Evolutionary conservation across 768 basidiomycete species (phyloP).

Genomic region (Mycena pura): DNA sequence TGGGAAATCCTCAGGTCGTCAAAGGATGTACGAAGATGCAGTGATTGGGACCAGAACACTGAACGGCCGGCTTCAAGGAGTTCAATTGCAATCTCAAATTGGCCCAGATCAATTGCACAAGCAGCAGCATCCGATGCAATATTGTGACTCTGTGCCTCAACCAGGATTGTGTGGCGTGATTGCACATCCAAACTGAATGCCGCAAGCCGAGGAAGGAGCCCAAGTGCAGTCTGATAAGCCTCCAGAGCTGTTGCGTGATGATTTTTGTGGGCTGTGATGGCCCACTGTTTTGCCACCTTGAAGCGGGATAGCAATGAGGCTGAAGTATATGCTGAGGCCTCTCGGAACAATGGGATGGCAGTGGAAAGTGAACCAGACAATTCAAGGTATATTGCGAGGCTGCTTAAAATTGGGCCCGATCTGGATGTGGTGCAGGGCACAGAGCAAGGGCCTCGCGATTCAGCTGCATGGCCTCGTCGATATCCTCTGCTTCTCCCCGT

Average conservation of each 20-base stretch:
- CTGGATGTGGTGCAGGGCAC: too few relatives aligned
- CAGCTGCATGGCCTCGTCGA: too few relatives aligned
- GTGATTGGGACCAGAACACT: slow-evolving; percentile 26
- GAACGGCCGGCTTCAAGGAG: slow-evolving; percentile 24
- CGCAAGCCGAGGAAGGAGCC: not conserved
- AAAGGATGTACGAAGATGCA: slow-evolving; percentile 17
- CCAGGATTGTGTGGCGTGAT: not conserved
- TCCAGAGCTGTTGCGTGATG: not conserved
- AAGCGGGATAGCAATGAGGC: not conserved
- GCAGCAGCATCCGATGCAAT: slow-evolving; percentile 13
- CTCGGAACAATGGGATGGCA: not conserved
- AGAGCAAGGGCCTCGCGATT: too few relatives aligned
- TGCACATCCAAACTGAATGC: not conserved
- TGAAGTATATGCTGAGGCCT: not conserved
- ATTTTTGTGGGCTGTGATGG: not conserved
- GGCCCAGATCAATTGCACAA: slow-evolving; percentile 15
- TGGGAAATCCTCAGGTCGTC: slow-evolving; percentile 16
- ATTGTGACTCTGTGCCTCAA: not conserved
- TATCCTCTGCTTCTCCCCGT: too few relatives aligned
- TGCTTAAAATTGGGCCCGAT: too few relatives aligned
- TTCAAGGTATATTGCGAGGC: too few relatives aligned
- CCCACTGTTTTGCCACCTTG: not conserved
- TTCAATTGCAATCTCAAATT: slow-evolving; percentile 17
- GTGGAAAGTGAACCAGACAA: too few relatives aligned
- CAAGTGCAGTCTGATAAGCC: not conserved